Base-by-base conservation (phyloP, 352 stramenopile genomes). In the Aphanomyces stellatus region DNA sequence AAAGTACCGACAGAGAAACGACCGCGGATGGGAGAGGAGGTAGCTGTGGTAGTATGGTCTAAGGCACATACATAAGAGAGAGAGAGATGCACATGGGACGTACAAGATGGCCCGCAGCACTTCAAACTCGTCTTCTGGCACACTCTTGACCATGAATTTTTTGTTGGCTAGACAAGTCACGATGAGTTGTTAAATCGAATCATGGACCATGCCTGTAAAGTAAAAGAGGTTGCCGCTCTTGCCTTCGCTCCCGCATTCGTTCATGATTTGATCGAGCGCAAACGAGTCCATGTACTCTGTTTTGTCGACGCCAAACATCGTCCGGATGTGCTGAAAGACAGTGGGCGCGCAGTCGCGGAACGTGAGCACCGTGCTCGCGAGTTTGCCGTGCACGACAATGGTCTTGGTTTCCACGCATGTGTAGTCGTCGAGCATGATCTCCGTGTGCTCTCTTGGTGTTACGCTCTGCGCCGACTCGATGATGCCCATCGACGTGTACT, bases 191-290 rank as follows among this genome's bases (percentile, higher is more conserved):
- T n/a, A n/a, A n/a, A n/a, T 59, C 55, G 33, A 33, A 43, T 62
- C 41, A 24, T 69, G 0, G 19, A 6, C 27, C 64, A 27, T 41
- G 85, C 76, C 76, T 40, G 81, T 93, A 51, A 93, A 93, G 75
- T 93, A 93, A 60, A 93, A 93, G 37, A 91, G 86, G 73, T 91
- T 93, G 70, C 85, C 85, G 68, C 81, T 91, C 68, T 91, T 91
- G 62, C 85, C 85, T 61, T 93, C 85, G 1, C 81, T 90, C 11
- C 85, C 85, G 56, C 90, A 79, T 64, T 93, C 85, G 53, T 79
- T 88, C 24, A 93, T 59, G 53, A 91, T 88, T 46, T 79, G 77
- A 4, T 72, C 65, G 19, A 84, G 76, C 31, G 90, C 80, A 66
- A 93, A 93, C 2, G 85, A 91, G 69, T 88, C 72, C n/a, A 83